Evolutionary conservation across 768 basidiomycete species (phyloP).

Genomic region (Lactarius pseudohatsudake): DNA sequence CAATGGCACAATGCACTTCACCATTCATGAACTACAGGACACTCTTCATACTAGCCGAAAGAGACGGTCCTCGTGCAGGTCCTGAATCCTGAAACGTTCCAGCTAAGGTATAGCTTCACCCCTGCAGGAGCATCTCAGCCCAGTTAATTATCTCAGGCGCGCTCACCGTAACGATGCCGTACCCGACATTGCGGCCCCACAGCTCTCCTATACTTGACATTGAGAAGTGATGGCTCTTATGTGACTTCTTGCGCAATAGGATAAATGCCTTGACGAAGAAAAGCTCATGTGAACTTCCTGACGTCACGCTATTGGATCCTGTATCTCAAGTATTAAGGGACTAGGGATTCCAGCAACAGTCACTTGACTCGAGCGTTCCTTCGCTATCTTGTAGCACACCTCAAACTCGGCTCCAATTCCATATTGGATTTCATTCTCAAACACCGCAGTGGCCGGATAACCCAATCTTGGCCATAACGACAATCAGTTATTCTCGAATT

Average conservation of each 20-base stretch:
- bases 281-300: constrained; percentile 13
- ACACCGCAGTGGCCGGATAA: constrained; percentile 12
- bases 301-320: constrained; percentile 16
- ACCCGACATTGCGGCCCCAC: constrained; percentile 4
- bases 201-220: constrained; percentile 1
- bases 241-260: constrained; percentile 22
- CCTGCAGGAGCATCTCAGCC: constrained; percentile 8
- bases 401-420: constrained; percentile 20
- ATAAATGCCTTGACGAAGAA: constrained; percentile 20
- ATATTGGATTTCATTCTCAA: constrained; percentile 4
- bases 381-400: neutral
- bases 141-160: constrained; percentile 1
- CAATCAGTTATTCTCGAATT: constrained; percentile 15
- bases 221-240: constrained; percentile 3
- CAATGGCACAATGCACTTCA: neutral
- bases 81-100: neutral
- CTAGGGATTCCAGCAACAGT: constrained; percentile 12
- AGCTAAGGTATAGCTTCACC: neutral
- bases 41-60: neutral
- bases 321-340: constrained; percentile 24
- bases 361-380: constrained; percentile 21
- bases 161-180: constrained; percentile 20
- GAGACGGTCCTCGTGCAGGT: neutral
- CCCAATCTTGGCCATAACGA: constrained; percentile 19
- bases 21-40: neutral